phyloP scores from a whole-genome alignment of 441 rosid genomes.

The Populus hybrid region DNA sequence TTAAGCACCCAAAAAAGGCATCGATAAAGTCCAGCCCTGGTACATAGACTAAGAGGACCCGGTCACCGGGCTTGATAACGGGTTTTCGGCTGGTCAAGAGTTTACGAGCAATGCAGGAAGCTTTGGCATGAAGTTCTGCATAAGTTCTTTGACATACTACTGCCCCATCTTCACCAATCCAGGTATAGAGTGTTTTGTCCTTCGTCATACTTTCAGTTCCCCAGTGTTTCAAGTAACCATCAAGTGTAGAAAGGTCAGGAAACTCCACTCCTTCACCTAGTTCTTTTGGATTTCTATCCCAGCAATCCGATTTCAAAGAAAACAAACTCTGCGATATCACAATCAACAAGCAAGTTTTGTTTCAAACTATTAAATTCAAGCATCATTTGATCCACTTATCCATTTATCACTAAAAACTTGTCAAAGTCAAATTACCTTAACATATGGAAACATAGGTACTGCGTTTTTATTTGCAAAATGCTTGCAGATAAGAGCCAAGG shows the following conservation, averaged over 20 bases:
- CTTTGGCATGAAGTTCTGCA: constrained; percentile 46
- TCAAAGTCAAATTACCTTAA: constrained; percentile 41
- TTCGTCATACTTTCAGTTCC: constrained; percentile 37
- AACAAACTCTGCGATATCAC: constrained; percentile 46
- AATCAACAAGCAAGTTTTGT: constrained; percentile 9
- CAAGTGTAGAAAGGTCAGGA: constrained; percentile 52
- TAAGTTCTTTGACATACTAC: constrained; percentile 46
- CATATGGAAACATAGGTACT: constrained; percentile 44
- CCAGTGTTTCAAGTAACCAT: constrained; percentile 63
- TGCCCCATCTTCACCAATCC: constrained; percentile 60
- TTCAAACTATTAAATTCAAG: not conserved
- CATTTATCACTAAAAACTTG: not conserved
- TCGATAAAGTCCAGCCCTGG: constrained; percentile 72
- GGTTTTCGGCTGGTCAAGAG: constrained; percentile 52
- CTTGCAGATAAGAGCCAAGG: constrained; percentile 61
- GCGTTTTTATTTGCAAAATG: constrained; percentile 50
- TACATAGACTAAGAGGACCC: constrained; percentile 56
- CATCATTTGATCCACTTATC: not conserved
- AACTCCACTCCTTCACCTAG: constrained; percentile 54
- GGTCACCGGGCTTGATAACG: constrained; percentile 53
- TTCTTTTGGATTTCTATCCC: constrained; percentile 25
- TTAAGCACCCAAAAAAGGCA: constrained; percentile 68
- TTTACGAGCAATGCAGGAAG: constrained; percentile 51
- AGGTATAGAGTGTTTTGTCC: constrained; percentile 44
- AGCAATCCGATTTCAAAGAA: constrained; percentile 33